Evolutionary conservation across 257 asterid species (phyloP).

Genomic region (Nicotiana paniculata): DNA sequence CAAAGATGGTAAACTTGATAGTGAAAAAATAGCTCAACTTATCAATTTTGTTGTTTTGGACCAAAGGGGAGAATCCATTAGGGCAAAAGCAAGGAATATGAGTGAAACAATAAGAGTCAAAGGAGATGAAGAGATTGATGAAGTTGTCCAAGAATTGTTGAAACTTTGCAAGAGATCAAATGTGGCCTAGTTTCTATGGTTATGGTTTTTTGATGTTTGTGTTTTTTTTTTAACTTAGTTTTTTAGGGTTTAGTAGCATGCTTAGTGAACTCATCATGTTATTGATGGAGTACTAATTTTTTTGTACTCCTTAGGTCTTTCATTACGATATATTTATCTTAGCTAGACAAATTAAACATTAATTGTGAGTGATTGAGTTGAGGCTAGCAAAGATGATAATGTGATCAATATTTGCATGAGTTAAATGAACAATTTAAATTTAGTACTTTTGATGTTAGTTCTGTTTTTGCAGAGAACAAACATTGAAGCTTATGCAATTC

Average conservation of each 20-base stretch:
- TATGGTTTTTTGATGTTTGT: neutral
- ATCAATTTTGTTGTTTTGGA: slow-evolving; percentile 20
- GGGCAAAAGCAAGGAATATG: slow-evolving; percentile 20
- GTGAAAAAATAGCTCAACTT: slow-evolving; percentile 10
- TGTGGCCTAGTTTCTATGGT: neutral
- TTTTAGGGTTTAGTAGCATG: neutral
- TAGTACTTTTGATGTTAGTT: neutral
- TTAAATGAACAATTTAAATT: neutral
- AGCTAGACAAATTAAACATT: neutral
- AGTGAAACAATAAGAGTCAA: slow-evolving; percentile 8
- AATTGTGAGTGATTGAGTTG: neutral
- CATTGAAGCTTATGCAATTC: neutral
- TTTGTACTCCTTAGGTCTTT: neutral
- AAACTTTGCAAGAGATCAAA: slow-evolving; percentile 7
- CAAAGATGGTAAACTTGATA: slow-evolving; percentile 11
- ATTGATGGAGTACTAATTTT: neutral
- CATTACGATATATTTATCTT: neutral
- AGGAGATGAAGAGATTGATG: slow-evolving; percentile 27
- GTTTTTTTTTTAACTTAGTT: neutral
- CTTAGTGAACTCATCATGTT: neutral
- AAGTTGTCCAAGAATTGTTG: slow-evolving; percentile 4
- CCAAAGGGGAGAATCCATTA: slow-evolving; percentile 12
- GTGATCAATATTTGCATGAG: neutral
- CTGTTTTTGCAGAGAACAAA: neutral
- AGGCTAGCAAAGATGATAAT: neutral